These are phyloP conservation scores for Boeremia lycopersici DNA, from an alignment of 2,329 filamentous ascomycete genomes.

Conservation along the genomic window DNA sequence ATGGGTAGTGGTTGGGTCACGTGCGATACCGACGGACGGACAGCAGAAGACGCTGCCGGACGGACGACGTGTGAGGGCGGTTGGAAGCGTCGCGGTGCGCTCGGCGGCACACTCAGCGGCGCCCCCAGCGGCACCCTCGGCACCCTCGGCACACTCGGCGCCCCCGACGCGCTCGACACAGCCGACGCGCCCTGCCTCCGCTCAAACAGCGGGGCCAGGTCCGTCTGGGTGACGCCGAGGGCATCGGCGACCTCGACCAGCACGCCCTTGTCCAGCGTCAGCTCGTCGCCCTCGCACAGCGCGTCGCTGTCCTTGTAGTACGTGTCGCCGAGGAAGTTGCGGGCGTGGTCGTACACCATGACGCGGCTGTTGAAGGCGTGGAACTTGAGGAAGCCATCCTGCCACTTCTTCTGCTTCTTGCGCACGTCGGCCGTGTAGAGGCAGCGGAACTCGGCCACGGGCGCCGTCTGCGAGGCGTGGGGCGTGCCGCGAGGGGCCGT, in stretches of 20 bases:
- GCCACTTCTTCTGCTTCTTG: constrained; percentile 90
- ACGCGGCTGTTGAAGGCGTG: constrained; percentile 90
- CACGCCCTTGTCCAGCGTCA: constrained; percentile 76
- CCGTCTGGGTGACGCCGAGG: constrained; percentile 74
- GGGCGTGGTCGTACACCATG: constrained; percentile 85
- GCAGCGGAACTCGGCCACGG: constrained; percentile 81
- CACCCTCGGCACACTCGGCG: too few species aligned
- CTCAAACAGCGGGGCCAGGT: constrained; percentile 75
- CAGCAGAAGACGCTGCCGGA: constrained; percentile 17
- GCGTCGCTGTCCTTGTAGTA: constrained; percentile 75
- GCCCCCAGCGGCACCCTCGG: too few species aligned
- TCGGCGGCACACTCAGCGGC: constrained; percentile 3
- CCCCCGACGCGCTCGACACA: constrained; percentile 17
- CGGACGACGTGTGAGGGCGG: constrained; percentile 22
- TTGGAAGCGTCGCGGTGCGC: constrained; percentile 28
- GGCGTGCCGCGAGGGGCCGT: constrained; percentile 35
- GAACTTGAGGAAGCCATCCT: constrained; percentile 85
- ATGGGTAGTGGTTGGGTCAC: too few species aligned
- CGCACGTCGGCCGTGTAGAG: constrained; percentile 85
- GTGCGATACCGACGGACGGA: too few species aligned
- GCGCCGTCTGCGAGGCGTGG: constrained; percentile 66
- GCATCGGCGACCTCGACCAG: constrained; percentile 82
- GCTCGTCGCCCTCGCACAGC: constrained; percentile 81
- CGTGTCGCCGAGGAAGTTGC: constrained; percentile 82
- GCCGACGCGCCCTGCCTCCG: constrained; percentile 60